Base-by-base conservation (phyloP, 768 basidiomycete species). In the Mycena filopes region DNA sequence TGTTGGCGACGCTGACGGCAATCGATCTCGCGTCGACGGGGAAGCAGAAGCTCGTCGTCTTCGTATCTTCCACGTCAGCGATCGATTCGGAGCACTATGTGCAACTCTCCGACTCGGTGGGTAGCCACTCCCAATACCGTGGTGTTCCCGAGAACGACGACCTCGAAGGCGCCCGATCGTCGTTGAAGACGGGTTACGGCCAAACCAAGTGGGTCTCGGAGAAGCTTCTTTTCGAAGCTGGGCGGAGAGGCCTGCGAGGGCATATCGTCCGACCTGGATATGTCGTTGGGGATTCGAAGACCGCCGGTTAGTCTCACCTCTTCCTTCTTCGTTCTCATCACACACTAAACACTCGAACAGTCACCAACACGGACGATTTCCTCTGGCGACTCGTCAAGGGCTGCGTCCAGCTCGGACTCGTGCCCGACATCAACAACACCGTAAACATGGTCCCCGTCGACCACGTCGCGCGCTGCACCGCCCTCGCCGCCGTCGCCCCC, bases 181-280 rank as follows among this genome's bases (percentile, higher is more conserved):
- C 86, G 1, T 82, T 99, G 55, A 92, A 92, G 76, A 93, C 93
- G 0, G 98, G 98, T 0, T 99, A 99, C 76, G 96, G 97, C 7
- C 98, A 99, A 81, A 91, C 89, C 38, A 99, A 99, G 79, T 99
- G 98, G 98, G 98, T 99, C 0, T 92, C 95, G 1, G 98, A 99
- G 78, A 97, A 95, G 76, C 78, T 99, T 10, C 80, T 99, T 31
- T 91, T 95, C 71, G 96, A 97, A 72, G 98, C 96, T 21, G 95
- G 93, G 3, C 88, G 84, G 70, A 84, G 95, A 41, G 98, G 98
- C 1, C 78, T 99, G 65, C 82, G 81, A 9, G 95, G 95, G 1
- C 89, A 93, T 70, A 95, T 98, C 66, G 80, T 99, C 4, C 89
- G 98, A 13, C 95, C 98, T 0, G 96, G 97, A 8, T 99, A 99